Evolutionary conservation across 1,284 basidiomycete genomes (phyloP).

Genomic region (Cutaneotrichosporon dermatis): DNA sequence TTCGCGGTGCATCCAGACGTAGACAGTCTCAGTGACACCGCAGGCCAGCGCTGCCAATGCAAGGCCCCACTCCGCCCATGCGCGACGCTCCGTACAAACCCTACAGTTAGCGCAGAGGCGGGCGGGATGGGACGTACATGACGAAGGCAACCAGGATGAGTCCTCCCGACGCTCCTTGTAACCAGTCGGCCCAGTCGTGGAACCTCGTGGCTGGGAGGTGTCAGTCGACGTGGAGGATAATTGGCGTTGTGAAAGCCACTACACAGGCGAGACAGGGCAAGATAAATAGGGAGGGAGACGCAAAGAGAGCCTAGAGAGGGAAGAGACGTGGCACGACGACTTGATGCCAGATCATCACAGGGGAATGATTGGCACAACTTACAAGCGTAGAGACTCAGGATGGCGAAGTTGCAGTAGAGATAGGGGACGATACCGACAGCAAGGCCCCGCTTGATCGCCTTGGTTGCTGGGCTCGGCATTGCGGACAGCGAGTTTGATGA

Average conservation of each 20-base stretch:
- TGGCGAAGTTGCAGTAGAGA: not conserved
- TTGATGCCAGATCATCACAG: no score
- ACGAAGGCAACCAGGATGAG: not conserved
- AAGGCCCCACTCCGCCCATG: not conserved
- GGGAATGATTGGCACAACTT: no score
- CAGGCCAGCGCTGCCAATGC: not conserved
- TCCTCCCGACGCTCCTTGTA: not conserved
- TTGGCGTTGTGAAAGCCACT: no score
- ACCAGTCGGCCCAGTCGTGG: not conserved
- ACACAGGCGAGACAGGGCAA: no score
- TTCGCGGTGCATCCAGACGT: not conserved
- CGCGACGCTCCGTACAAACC: not conserved
- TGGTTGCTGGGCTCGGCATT: no score
- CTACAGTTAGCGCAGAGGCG: not conserved
- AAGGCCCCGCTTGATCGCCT: no score
- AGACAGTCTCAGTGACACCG: not conserved
- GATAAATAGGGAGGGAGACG: no score
- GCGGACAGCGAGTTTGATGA: no score
- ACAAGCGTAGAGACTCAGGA: not conserved
- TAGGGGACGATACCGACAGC: not conserved
- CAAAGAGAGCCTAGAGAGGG: no score
- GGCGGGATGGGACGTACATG: not conserved
- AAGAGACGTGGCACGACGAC: no score
- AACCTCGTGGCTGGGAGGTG: not conserved
- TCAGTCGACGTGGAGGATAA: not conserved